These are phyloP conservation scores for Aspergillus alliaceus DNA, from an alignment of 2,329 filamentous ascomycete species.

Conservation along the genomic window DNA sequence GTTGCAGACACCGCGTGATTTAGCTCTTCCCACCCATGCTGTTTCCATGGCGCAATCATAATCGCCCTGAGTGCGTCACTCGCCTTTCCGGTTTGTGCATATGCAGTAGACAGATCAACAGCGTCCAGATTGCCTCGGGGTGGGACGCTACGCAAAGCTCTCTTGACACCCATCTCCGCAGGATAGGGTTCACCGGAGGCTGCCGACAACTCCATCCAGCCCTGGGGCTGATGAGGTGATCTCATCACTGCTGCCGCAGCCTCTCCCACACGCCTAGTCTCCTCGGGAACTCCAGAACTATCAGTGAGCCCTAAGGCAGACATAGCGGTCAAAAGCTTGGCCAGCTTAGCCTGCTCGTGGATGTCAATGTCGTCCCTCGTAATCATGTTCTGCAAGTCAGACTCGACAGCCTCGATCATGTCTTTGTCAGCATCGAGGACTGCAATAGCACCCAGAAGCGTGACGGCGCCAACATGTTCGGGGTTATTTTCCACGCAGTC, in stretches of 20 bases:
- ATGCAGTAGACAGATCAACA: constrained; percentile 69
- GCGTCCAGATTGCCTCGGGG: constrained; percentile 69
- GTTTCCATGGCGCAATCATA: constrained; percentile 78
- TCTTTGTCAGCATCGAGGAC: constrained; percentile 77
- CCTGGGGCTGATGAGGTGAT: constrained; percentile 72
- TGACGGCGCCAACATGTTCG: constrained; percentile 74
- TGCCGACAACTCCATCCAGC: constrained; percentile 75
- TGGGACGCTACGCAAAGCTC: constrained; percentile 72
- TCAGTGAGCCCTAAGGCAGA: constrained; percentile 57
- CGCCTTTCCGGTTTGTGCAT: constrained; percentile 69
- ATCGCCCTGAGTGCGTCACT: constrained; percentile 75
- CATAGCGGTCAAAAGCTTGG: constrained; percentile 73
- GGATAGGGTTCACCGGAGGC: constrained; percentile 54
- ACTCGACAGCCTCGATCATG: constrained; percentile 74
- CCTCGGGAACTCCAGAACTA: constrained; percentile 40
- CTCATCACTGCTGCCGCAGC: constrained; percentile 78
- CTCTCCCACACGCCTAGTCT: constrained; percentile 60
- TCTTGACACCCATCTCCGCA: constrained; percentile 77
- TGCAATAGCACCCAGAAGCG: constrained; percentile 81
- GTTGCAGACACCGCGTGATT: constrained; percentile 27
- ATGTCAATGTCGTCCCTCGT: constrained; percentile 64
- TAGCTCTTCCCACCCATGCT: constrained; percentile 61
- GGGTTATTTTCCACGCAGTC: constrained; percentile 72
- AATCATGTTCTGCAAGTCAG: constrained; percentile 73
- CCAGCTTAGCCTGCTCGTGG: constrained; percentile 67